Evolutionary conservation across 805 yeast species (phyloP), one percentile per base, ranked within the genome.

Genomic region (Saccharomyces cerevisiae): DNA sequence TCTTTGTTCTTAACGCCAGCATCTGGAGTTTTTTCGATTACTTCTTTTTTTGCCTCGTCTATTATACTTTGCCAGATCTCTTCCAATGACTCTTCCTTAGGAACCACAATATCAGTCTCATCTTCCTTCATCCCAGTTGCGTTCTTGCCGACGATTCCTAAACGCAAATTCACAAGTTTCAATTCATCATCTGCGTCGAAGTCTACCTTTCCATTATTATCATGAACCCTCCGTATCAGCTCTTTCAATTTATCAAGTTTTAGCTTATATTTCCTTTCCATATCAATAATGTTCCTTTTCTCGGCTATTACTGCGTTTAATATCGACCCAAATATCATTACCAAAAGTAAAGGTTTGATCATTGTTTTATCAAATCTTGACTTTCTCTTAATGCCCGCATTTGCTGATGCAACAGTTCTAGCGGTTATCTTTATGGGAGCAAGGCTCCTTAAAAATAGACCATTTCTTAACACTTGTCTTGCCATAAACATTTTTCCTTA

Each of bases 271-370:
- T 75, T 64, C 43, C 72, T 64, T 26, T 73, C 75, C 59, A 78
- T 58, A 24, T 73, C 77, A 6, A 73, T 73, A 29, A 67, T 64
- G 13, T 69, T 69, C 41, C 75, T 71, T 51, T 77, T 73, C 30
- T 71, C 66, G 41, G 74, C 72, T 52, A 76, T 75, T 22, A 79
- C 73, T 61, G 76, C 74, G 57, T 77, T 73, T 8, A 80, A 68
- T 59, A 78, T 73, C 0, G 81, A 75, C 1, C 80, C 76, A 46
- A 78, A 74, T 11, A 77, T 59, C 5, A 80, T 70, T 2, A 78
- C 65, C 26, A 77, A 71, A 10, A 76, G 50, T 5, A 74, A 64
- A 14, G 80, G 74, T 46, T 76, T 72, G 13, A 71, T 54, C 60
- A 72, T 62, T 1, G 74, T 58, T 48, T 59, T 67, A 55, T 73